Conservation (phyloP, 805 yeast genomes). For the Candida montana region DNA sequence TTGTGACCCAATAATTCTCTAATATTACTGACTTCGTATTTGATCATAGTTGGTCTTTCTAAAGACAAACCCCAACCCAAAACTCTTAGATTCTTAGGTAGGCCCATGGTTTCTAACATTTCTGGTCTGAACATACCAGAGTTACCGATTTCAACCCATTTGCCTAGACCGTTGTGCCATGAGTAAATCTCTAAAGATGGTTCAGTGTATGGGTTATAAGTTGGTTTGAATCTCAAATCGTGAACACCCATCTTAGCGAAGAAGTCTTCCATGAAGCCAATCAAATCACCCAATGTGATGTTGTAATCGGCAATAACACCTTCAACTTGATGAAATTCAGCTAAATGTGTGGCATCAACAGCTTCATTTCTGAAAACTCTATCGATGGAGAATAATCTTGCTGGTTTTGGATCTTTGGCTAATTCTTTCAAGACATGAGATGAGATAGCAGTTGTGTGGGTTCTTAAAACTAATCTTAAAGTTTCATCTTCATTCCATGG, state of each 20-base stretch:
- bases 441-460: constrained; percentile 96
- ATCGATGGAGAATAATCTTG: constrained; percentile 91
- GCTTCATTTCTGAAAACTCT: constrained; percentile 99
- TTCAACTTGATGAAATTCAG: constrained; percentile 99
- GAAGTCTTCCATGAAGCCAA: constrained; percentile 97
- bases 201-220: constrained; percentile 98
- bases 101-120: constrained; percentile 97
- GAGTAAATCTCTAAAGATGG: constrained; percentile 97
- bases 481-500: constrained; percentile 95
- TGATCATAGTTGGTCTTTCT: constrained; percentile 99
- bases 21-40: constrained; percentile 90
- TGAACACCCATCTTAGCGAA: constrained; percentile 96
- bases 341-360: constrained; percentile 98
- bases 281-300: constrained; percentile 90
- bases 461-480: constrained; percentile 85
- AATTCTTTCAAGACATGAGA: constrained; percentile 80
- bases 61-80: constrained; percentile 96
- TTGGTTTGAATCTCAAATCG: constrained; percentile 94
- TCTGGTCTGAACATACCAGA: constrained; percentile 99
- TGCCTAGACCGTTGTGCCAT: constrained; percentile 88
- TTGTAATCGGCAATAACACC: constrained; percentile 98
- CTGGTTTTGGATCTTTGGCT: constrained; percentile 84
- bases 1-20: constrained; percentile 97
- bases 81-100: constrained; percentile 89
- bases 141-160: constrained; percentile 99